Conservation (phyloP, 345 rosid genomes). For the Linum tenue region DNA sequence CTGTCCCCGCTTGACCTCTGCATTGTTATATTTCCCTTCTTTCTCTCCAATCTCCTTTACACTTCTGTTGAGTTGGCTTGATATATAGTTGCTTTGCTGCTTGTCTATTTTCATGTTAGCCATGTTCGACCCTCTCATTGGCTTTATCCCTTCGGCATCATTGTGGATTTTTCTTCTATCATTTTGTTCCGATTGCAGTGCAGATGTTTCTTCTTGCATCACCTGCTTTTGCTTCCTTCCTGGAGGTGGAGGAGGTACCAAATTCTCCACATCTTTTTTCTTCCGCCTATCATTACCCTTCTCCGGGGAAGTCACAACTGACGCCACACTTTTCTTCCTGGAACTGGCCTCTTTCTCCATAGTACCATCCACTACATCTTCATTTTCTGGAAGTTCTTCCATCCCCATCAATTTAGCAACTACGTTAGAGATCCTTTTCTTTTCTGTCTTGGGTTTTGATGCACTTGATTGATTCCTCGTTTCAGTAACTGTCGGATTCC, state of each 20-base stretch:
- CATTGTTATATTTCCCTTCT: constrained; percentile 30
- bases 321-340: constrained; percentile 18
- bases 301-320: constrained; percentile 15
- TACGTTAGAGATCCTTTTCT: constrained; percentile 68
- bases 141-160: constrained; percentile 23
- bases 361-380: constrained; percentile 21
- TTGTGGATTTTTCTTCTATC: constrained; percentile 24
- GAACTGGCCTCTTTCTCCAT: constrained; percentile 19
- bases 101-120: constrained; percentile 18
- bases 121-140: constrained; percentile 17
- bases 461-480: constrained; percentile 27
- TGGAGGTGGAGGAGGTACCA: constrained; percentile 6
- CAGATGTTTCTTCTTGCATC: constrained; percentile 16
- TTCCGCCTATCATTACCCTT: constrained; percentile 22
- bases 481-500: constrained; percentile 23
- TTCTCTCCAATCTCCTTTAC: constrained; percentile 27
- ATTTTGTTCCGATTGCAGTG: constrained; percentile 16
- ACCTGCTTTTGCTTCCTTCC: constrained; percentile 22
- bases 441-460: constrained; percentile 34
- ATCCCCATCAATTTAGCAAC: constrained; percentile 84
- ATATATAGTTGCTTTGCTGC: constrained; percentile 18
- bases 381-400: constrained; percentile 53
- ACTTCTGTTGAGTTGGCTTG: constrained; percentile 14
- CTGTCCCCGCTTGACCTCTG: constrained; percentile 24
- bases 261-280: constrained; percentile 24